Percentiles rank a stretch among this genome's conserved stretches.
Conservation (phyloP, 441 rosid species). For the Erodium texanum region DNA sequence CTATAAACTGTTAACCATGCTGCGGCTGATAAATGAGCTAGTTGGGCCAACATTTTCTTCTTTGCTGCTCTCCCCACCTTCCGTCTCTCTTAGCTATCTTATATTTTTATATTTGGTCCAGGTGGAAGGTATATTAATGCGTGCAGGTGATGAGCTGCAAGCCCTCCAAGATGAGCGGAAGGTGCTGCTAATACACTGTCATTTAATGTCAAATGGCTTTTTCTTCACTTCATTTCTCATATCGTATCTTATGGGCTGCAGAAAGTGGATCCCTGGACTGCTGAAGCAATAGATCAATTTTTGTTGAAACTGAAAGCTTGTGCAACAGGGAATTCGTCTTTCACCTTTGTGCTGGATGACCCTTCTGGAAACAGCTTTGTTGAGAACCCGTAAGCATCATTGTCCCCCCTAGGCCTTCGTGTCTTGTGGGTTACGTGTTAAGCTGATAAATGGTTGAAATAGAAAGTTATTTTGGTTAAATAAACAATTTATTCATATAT, state of each 20-base stretch:
- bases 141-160: conserved; percentile 74
- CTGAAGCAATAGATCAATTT: conserved; percentile 83
- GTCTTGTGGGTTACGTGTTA: neutral
- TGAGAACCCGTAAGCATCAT: conserved; percentile 77
- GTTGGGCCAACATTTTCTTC: neutral
- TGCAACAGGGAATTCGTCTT: conserved; percentile 53
- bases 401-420: neutral
- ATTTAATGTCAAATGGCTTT: conserved; percentile 4
- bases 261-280: conserved; percentile 84
- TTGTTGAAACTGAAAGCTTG: conserved; percentile 69
- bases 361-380: conserved; percentile 95
- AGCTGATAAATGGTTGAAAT: conserved; percentile 9
- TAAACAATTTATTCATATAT: neutral
- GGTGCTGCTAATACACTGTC: conserved; percentile 30
- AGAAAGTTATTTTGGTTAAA: conserved; percentile 5
- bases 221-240: conserved; percentile 4
- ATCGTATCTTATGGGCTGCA: conserved; percentile 23
- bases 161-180: conserved; percentile 89
- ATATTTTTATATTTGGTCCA: conserved; percentile 19
- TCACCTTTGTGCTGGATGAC: conserved; percentile 81
- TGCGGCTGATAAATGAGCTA: neutral
- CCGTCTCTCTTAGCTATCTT: neutral
- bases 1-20: neutral
- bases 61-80: neutral
- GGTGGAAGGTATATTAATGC: conserved; percentile 78